Evolutionary conservation across 768 basidiomycete species (phyloP).

Genomic region (Kwoniella bestiolae): DNA sequence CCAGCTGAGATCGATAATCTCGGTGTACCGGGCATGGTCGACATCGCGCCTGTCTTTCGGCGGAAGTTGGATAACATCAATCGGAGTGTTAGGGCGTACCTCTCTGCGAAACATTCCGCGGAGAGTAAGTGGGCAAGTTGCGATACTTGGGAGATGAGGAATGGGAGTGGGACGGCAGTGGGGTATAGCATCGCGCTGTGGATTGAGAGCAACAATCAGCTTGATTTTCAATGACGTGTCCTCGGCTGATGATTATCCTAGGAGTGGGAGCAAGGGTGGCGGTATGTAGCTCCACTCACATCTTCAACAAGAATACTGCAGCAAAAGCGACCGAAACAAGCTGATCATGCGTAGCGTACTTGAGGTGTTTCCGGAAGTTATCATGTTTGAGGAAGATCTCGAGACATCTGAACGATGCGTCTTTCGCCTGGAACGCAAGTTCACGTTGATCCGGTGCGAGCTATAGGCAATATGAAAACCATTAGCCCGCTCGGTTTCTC

Average conservation of each 20-base stretch:
- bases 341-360: slow-evolving; percentile 84
- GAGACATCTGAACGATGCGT: slow-evolving; percentile 83
- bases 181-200: slow-evolving; percentile 79
- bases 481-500: background rate
- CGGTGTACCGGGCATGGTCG: slow-evolving; percentile 52
- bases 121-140: slow-evolving; percentile 87
- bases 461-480: too few species aligned
- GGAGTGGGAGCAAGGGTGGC: background rate
- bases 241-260: background rate
- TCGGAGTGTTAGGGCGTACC: slow-evolving; percentile 86
- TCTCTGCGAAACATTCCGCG: slow-evolving; percentile 84
- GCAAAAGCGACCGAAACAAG: slow-evolving; percentile 90
- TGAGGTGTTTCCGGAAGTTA: slow-evolving; percentile 47
- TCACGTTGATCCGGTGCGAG: slow-evolving; percentile 95
- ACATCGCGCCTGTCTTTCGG: slow-evolving; percentile 75
- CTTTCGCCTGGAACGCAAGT: slow-evolving; percentile 92
- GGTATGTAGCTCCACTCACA: slow-evolving; percentile 58
- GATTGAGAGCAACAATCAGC: background rate
- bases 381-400: slow-evolving; percentile 74
- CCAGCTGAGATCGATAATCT: slow-evolving; percentile 11
- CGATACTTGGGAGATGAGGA: slow-evolving; percentile 81
- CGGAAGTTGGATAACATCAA: slow-evolving; percentile 92
- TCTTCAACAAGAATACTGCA: slow-evolving; percentile 87
- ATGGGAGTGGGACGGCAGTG: slow-evolving; percentile 73
- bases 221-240: background rate